Base-by-base conservation (phyloP, 78 protist genomes). In the Dictyostelium discoideum region DNA sequence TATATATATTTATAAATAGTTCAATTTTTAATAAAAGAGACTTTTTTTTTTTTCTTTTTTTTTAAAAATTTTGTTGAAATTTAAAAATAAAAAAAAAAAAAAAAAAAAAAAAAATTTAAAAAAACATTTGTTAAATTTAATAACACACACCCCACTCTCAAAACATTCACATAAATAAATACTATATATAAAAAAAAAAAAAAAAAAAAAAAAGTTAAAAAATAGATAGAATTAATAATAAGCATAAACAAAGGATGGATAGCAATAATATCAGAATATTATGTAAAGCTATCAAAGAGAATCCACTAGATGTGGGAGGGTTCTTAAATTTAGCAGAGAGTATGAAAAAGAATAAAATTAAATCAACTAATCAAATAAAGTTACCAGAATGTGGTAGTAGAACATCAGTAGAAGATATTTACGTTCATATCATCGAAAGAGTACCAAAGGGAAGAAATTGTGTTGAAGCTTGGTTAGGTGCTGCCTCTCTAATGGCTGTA, bases 401-500 rank as follows among this genome's bases (percentile, higher is more conserved):
- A 24, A 67, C 76, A 8, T 67, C 76, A n/a, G 76, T 67, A n/a
- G 76, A 67, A 24, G 76, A 67, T 24, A 67, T 67, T n/a, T 67
- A 67, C 32, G 76, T 67, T 67, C 32, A 67, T 2, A 67, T 67
- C 26, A 67, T 67, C 3, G 76, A 67, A 24, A 67, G 37, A 67
- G 26, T 67, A 8, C 76, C 26, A 67, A n/a, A 9, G 1, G 76
- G 76, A 2, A 67, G 8, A 26, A 67, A 67, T 6, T 67, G 76
- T 67, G 24, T 67, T n/a, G 76, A 67, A n/a, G 76, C 76, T 22
- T 67, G 76, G 76, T 67, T 67, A 67, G 76, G 76, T n/a, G 76
- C 76, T 7, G 76, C 76, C 7, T 24, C 37, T 67, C 14, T 67
- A 67, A 67, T 67, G 76, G 76, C 76, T 5, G 76, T 67, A 20